These are phyloP conservation scores for Tylopilus rubrobrunneus DNA, from an alignment of 768 basidiomycete genomes.

Conservation along the genomic window DNA sequence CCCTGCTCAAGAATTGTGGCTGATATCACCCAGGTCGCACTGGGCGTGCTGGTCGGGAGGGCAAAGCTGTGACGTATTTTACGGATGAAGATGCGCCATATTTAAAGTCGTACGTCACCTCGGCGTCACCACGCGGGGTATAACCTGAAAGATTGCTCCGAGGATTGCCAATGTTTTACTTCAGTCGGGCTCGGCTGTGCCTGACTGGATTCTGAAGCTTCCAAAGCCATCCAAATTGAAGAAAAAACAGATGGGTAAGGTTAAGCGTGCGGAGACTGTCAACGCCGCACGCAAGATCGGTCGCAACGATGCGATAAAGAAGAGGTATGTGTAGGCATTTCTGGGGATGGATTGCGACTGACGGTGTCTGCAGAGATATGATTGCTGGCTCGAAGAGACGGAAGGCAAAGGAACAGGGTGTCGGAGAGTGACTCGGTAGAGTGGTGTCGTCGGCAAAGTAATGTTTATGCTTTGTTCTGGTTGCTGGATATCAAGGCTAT, in stretches of 20 bases:
- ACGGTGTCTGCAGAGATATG: constrained; percentile 58
- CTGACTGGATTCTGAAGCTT: constrained; percentile 95
- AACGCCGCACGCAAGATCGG: constrained; percentile 69
- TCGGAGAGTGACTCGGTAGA: not conserved
- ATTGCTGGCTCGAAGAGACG: constrained; percentile 69
- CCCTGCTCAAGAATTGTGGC: not conserved
- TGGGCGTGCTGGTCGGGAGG: constrained; percentile 88
- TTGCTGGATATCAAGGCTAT: not conserved
- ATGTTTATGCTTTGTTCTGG: constrained; percentile 7
- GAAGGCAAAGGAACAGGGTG: constrained; percentile 35
- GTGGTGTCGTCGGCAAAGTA: constrained; percentile 7
- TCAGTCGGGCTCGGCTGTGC: constrained; percentile 86
- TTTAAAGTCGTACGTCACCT: constrained; percentile 72
- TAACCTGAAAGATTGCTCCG: constrained; percentile 8
- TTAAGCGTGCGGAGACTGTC: constrained; percentile 72
- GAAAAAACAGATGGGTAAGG: constrained; percentile 79
- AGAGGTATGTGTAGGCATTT: constrained; percentile 44
- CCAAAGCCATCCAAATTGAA: constrained; percentile 90
- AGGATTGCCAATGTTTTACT: constrained; percentile 96
- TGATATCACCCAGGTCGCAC: constrained; percentile 66
- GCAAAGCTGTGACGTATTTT: constrained; percentile 94
- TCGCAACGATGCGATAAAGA: constrained; percentile 67
- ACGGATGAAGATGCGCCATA: constrained; percentile 90
- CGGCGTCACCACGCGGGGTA: not conserved
- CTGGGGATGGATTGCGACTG: not conserved